These are phyloP conservation scores for Trichoderma polysporum DNA, from an alignment of 2,329 filamentous ascomycete genomes.

Conservation along the genomic window DNA sequence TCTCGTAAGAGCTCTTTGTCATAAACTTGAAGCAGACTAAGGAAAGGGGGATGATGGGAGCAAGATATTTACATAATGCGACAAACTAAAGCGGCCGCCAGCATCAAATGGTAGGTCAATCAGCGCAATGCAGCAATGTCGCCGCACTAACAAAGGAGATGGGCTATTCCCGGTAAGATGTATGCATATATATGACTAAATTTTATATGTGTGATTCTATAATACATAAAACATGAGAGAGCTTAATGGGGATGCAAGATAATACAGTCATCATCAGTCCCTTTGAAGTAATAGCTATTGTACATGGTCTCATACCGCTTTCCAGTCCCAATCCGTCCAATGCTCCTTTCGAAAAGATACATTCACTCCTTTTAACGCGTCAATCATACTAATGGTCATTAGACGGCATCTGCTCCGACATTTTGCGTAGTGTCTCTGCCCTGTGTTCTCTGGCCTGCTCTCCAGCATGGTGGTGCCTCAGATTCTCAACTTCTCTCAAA, in stretches of 20 bases:
- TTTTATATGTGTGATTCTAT: background rate
- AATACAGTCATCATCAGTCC: background rate
- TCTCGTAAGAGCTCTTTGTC: background rate
- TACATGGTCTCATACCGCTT: background rate
- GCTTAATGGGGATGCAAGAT: background rate
- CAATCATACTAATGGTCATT: background rate
- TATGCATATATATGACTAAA: background rate
- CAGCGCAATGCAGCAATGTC: no score
- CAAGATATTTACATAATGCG: background rate
- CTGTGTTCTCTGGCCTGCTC: conserved; percentile 23
- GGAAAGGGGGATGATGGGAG: background rate
- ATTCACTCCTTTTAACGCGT: background rate
- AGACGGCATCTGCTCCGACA: conserved; percentile 7
- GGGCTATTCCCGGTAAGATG: background rate
- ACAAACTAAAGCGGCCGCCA: no score
- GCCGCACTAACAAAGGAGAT: background rate
- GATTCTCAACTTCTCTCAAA: conserved; percentile 33
- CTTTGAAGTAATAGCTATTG: background rate
- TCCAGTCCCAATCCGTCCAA: background rate
- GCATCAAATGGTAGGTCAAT: no score
- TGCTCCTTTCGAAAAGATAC: background rate
- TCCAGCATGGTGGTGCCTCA: conserved; percentile 22
- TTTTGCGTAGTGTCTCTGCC: conserved; percentile 19
- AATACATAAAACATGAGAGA: background rate
- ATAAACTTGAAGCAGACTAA: background rate